These are phyloP conservation scores for Protomyces inundatus DNA, from an alignment of 1,139 yeast species.

Conservation along the genomic window DNA sequence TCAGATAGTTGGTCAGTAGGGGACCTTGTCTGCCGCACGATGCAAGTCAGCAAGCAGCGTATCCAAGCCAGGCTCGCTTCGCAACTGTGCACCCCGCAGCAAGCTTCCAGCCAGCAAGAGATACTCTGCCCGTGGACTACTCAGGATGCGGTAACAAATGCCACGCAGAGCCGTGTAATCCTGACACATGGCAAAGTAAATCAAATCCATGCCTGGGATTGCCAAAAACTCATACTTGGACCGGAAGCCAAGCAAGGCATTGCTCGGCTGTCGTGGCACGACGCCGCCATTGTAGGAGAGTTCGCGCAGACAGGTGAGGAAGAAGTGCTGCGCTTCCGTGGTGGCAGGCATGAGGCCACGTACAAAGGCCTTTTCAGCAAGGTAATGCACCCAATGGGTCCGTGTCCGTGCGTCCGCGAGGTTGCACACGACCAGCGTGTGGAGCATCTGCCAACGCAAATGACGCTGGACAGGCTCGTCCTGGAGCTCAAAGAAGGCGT, in stretches of 20 bases:
- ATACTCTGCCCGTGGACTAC: conserved; percentile 3
- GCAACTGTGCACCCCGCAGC: conserved; percentile 5
- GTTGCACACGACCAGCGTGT: not conserved
- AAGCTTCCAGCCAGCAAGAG: not conserved
- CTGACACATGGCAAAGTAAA: conserved; percentile 14
- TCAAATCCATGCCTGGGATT: conserved; percentile 7
- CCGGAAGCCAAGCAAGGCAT: not conserved
- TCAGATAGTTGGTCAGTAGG: not conserved
- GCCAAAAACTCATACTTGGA: conserved; percentile 4
- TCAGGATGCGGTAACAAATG: conserved; percentile 6
- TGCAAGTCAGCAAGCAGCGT: not conserved
- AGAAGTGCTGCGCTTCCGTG: conserved; percentile 13
- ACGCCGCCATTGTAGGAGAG: not conserved
- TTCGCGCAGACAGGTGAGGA: not conserved
- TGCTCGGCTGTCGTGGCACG: not conserved
- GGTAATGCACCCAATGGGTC: not conserved
- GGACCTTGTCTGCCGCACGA: not conserved
- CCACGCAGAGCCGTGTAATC: conserved; percentile 4
- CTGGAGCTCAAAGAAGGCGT: not conserved
- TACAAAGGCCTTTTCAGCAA: conserved; percentile 2
- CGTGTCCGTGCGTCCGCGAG: conserved; percentile 8
- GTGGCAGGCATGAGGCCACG: not conserved
- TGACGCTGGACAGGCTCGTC: not conserved
- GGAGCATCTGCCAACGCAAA: conserved; percentile 14
- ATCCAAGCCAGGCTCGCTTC: conserved; percentile 8